Percentiles rank a stretch among this genome's conserved stretches.
Evolutionary conservation across 148 eudicot genomes (phyloP).

Genomic region (Dianthus caryophyllus): DNA sequence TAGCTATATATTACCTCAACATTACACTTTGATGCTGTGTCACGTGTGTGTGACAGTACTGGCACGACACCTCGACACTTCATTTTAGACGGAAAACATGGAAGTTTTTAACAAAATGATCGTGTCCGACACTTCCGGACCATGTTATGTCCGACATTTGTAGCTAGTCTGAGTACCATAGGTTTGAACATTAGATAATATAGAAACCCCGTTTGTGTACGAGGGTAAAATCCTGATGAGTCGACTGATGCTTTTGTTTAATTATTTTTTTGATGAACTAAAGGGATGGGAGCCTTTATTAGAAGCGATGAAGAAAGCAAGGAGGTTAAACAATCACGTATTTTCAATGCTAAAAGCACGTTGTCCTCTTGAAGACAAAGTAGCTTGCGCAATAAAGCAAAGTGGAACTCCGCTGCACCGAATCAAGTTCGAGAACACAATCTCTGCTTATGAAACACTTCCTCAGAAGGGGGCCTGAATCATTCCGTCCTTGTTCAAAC

Average conservation of each 20-base stretch:
- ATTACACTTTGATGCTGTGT: not conserved
- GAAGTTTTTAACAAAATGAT: too few species aligned
- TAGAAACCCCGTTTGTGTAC: too few species aligned
- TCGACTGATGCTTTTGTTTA: not conserved
- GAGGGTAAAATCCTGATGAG: too few species aligned
- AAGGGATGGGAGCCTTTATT: conserved; percentile 75
- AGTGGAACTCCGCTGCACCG: conserved; percentile 94
- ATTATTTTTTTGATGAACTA: conserved; percentile 16
- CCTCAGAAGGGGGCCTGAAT: conserved; percentile 74
- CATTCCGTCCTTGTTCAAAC: not conserved
- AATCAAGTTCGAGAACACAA: conserved; percentile 86
- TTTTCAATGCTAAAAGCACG: conserved; percentile 97
- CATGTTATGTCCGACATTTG: too few species aligned
- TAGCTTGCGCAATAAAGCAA: conserved; percentile 95
- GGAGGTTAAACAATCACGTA: conserved; percentile 92
- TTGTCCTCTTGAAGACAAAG: conserved; percentile 96
- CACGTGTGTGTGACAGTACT: too few species aligned
- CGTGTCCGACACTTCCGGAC: too few species aligned
- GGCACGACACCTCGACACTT: too few species aligned
- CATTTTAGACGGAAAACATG: too few species aligned
- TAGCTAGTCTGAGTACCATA: too few species aligned
- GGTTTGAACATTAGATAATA: too few species aligned
- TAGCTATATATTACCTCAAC: too few species aligned
- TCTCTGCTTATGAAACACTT: conserved; percentile 92
- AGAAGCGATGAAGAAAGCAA: conserved; percentile 97